Conservation (phyloP, 1,139 yeast genomes). For the Kurtzmaniella quercitrusa region DNA sequence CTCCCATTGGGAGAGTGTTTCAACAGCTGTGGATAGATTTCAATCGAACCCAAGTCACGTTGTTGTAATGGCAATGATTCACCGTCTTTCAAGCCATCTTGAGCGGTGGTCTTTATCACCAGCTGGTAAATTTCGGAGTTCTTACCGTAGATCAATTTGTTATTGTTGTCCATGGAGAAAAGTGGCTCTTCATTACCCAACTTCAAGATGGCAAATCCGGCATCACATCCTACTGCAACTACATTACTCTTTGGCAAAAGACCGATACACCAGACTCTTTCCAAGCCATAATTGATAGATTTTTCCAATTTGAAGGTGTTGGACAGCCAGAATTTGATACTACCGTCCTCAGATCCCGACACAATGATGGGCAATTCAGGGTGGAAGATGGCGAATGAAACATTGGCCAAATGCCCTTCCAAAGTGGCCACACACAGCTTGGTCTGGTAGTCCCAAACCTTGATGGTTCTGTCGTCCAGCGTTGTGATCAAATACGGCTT, state of each 20-base stretch:
- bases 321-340: constrained; percentile 75
- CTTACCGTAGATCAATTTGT: constrained; percentile 86
- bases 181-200: constrained; percentile 94
- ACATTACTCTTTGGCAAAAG: constrained; percentile 73
- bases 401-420: constrained; percentile 91
- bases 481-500: constrained; percentile 93
- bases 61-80: constrained; percentile 70
- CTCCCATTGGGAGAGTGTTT: constrained; percentile 96
- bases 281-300: constrained; percentile 84
- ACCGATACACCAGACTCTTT: constrained; percentile 95
- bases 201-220: constrained; percentile 82
- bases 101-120: constrained; percentile 64
- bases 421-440: constrained; percentile 92
- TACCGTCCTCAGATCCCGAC: constrained; percentile 82
- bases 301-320: constrained; percentile 83
- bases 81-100: constrained; percentile 72
- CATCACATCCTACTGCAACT: constrained; percentile 90
- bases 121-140: constrained; percentile 87
- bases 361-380: constrained; percentile 88
- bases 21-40: constrained; percentile 83
- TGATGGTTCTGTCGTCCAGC: constrained; percentile 87
- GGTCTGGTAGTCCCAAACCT: constrained; percentile 97
- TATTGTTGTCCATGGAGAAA: constrained; percentile 87
- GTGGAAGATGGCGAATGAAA: constrained; percentile 94
- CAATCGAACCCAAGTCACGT: constrained; percentile 89